These are phyloP conservation scores for Eucalyptus leucophloia DNA, from an alignment of 345 rosid genomes.

Conservation along the genomic window DNA sequence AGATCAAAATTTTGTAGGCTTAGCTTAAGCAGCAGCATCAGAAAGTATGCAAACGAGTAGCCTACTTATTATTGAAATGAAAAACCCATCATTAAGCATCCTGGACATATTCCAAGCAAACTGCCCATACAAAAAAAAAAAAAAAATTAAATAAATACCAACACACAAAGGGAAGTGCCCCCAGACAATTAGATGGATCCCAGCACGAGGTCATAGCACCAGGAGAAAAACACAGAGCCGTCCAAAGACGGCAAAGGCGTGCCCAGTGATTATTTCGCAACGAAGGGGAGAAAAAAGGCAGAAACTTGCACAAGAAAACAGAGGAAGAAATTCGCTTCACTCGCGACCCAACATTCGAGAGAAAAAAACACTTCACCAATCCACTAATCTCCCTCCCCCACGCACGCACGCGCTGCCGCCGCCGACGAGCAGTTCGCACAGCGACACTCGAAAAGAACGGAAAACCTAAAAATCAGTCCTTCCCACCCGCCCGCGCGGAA, in stretches of 20 bases:
- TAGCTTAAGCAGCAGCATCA: neutral
- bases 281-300: neutral
- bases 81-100: neutral
- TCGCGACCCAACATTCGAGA: neutral
- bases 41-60: neutral
- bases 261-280: neutral
- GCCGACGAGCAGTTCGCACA: neutral
- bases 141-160: neutral
- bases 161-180: neutral
- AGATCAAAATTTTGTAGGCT: neutral
- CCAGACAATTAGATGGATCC: neutral
- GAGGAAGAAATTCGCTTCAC: neutral
- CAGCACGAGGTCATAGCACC: neutral
- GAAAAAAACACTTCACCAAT: neutral
- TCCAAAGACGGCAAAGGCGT: neutral
- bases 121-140: neutral
- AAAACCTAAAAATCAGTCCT: neutral
- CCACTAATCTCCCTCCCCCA: neutral
- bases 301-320: neutral
- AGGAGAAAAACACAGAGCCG: neutral
- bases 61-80: neutral
- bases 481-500: neutral
- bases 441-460: neutral
- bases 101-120: neutral
- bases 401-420: neutral